phyloP scores from a whole-genome alignment of 2,329 filamentous ascomycete genomes.

The Ascochyta viciae-villosae region DNA sequence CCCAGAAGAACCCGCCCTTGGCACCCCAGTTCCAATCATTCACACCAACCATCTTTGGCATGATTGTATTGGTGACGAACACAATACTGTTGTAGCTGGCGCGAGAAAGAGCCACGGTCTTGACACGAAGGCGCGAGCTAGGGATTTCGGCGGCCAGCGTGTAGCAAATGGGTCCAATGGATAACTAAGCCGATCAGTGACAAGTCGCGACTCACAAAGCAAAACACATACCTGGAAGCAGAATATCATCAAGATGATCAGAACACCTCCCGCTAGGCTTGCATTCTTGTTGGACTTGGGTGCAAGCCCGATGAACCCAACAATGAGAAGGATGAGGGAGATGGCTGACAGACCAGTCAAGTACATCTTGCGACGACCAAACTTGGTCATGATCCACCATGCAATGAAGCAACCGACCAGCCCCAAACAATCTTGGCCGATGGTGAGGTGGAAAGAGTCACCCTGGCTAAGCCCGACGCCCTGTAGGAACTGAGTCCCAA shows the following conservation, averaged over 20 bases:
- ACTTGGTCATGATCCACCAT: constrained; percentile 78
- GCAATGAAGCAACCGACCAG: constrained; percentile 70
- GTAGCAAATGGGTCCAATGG: constrained; percentile 86
- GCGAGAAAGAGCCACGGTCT: constrained; percentile 84
- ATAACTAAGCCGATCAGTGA: constrained; percentile 53
- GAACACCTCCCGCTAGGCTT: constrained; percentile 33
- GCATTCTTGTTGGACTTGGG: constrained; percentile 53
- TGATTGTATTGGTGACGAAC: constrained; percentile 32
- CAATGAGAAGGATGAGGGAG: constrained; percentile 31
- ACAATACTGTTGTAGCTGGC: constrained; percentile 34
- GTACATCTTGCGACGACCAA: constrained; percentile 78
- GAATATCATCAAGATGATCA: constrained; percentile 37
- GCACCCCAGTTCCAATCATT: constrained; percentile 37
- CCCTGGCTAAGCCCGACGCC: constrained; percentile 32
- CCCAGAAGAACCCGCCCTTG: constrained; percentile 36
- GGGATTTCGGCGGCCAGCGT: constrained; percentile 84
- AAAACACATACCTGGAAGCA: constrained; percentile 29
- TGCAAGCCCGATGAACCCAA: constrained; percentile 77
- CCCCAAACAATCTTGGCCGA: constrained; percentile 33
- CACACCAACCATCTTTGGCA: constrained; percentile 35
- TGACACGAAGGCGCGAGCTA: constrained; percentile 81
- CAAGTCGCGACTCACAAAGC: not conserved
- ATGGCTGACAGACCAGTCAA: constrained; percentile 62
- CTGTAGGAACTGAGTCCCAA: constrained; percentile 32
- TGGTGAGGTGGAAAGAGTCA: constrained; percentile 33